Base-by-base conservation (phyloP, 257 asterid species). In the Solanum tarijense region DNA sequence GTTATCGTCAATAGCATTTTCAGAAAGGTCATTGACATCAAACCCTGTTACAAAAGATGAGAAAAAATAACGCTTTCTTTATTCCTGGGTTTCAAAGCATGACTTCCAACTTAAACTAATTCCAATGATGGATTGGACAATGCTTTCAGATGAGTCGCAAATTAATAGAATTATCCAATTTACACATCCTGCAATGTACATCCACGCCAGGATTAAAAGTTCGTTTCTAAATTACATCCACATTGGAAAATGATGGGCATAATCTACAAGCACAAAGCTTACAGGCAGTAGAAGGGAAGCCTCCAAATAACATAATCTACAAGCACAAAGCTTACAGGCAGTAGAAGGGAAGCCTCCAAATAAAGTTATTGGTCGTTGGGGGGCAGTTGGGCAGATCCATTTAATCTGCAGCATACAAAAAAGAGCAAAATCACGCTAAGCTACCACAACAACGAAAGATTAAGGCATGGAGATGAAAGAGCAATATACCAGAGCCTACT, bases 381-480 rank as follows among this genome's bases (percentile, higher is more conserved):
- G 98, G 83, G 98, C 96, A 86, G 98, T 92, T 86, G 98, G 98
- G 88, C 98, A 96, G 87, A 96, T 96, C 98, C 98, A 96, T 88
- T 96, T 96, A 84, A 96, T 94, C 98, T 96, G 96, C 94, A 46
- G 18, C 23, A 92, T 34, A 65, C 43, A 23, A 87, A 62, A 34
- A 85, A 29, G 39, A 88, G 12, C n/a, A 86, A 78, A 74, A 84
- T 82, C 84, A 43, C 60, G n/a, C 27, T 69, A 89, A 27, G 82
- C 9, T 72, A 60, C 35, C 34, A 48, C 23, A 27, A 46, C 38
- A 81, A 14, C 10, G 12, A 81, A 46, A 46, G 27, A 9, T 27
- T 79, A 25, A 41, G 62, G 62, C 62, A 39, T 78, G 4, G 68
- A 46, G 27, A 81, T 81, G 65, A 81, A 46, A 16, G 11, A 43